phyloP scores from a whole-genome alignment of 1,284 basidiomycete genomes.

The Ceratobasidium sp. region DNA sequence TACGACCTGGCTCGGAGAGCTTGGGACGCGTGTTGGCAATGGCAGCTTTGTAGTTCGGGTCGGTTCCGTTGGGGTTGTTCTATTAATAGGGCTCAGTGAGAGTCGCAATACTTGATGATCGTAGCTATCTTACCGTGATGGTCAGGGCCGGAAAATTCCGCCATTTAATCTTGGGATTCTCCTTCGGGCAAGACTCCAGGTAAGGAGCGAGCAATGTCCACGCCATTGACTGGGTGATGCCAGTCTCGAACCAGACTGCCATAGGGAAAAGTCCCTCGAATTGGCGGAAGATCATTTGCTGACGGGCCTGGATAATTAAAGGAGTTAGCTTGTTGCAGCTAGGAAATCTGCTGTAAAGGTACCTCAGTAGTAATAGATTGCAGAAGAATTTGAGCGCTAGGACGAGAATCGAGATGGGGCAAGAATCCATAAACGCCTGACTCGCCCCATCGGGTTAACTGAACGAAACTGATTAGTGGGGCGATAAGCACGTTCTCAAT shows the following conservation, averaged over 20 bases:
- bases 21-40: constrained; percentile 63
- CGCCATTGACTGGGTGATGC: constrained; percentile 68
- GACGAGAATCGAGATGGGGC: constrained; percentile 68
- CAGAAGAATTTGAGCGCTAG: constrained; percentile 65
- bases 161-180: constrained; percentile 66
- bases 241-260: constrained; percentile 64
- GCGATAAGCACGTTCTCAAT: no score
- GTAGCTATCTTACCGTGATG: constrained; percentile 51
- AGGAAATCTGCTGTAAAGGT: not conserved
- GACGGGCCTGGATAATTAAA: constrained; percentile 53
- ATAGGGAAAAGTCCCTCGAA: constrained; percentile 71
- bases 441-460: constrained; percentile 67
- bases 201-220: constrained; percentile 72
- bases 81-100: not conserved
- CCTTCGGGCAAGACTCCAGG: constrained; percentile 65
- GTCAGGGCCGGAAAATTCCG: constrained; percentile 65
- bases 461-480: not conserved
- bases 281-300: constrained; percentile 75
- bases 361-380: constrained; percentile 73
- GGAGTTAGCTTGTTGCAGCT: not conserved
- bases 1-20: constrained; percentile 60
- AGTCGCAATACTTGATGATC: not conserved
- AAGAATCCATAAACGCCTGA: constrained; percentile 71
- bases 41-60: constrained; percentile 54
- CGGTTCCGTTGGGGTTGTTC: constrained; percentile 31